Evolutionary conservation across 768 basidiomycete genomes (phyloP), one percentile per base, ranked within the genome.

Genomic region (Trichaptum fuscoviolaceum): DNA sequence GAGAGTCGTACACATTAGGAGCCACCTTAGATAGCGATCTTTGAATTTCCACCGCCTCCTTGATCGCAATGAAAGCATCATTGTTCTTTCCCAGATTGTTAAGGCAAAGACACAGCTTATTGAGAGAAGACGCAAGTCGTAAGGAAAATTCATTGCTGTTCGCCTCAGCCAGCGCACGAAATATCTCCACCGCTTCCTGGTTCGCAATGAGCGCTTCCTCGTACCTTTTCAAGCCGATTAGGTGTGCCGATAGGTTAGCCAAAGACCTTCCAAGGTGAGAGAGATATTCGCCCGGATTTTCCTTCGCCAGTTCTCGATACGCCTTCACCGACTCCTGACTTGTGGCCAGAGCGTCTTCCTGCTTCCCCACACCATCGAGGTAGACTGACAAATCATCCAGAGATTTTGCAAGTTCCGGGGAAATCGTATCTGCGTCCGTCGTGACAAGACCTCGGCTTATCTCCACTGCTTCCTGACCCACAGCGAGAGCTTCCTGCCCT

Each of bases 311-410:
- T 2, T 4, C 42, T 20, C 42, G 42, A 24, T 34, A 58, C 17
- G 65, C 25, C 25, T 58, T 24, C 7, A 67, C 65, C 18, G 66
- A 65, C 27, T 66, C 35, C n/a, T 36, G 23, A 58, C 57, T 36
- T 8, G 68, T 64, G 10, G 26, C 57, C 7, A 69, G 63, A 5
- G 69, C 69, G 12, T 68, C 64, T 30, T 63, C 64, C 12, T 58
- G 57, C 23, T 35, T 42, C 5, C 68, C 69, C 18, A 36, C 25
- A 58, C 58, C 68, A 17, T 59, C 64, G 15, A 68, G 62, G 26
- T 24, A 26, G n/a, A 65, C 52, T 5, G 64, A 65, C 18, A 65
- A 25, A 26, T 66, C 63, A n/a, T 23, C 57, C 34, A 66, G 64
- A 30, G 63, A 34, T 1, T 2, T 9, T 24, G 66, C 66, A 24